These are phyloP conservation scores for Amaranthus cruentus DNA, from an alignment of 148 eudicot genomes.

Conservation along the genomic window DNA sequence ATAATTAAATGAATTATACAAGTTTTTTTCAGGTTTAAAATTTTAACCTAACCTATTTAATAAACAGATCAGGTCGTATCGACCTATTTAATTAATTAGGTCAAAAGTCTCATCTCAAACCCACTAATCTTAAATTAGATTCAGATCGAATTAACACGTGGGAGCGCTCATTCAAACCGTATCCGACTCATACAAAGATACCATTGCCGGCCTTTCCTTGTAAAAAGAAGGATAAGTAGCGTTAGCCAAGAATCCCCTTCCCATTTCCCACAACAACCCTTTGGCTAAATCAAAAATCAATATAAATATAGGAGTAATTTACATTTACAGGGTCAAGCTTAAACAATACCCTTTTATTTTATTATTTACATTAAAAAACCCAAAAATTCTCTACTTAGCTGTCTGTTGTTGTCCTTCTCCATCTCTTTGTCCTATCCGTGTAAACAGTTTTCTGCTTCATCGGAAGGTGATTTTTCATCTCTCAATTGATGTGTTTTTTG, in stretches of 20 bases:
- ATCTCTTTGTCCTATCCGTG: conserved; percentile 15
- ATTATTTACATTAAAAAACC: neutral
- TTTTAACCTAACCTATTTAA: no score
- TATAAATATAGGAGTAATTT: neutral
- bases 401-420: conserved; percentile 6
- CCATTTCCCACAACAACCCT: neutral
- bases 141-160: no score
- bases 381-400: conserved; percentile 14
- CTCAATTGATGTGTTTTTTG: neutral
- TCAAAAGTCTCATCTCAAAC: no score
- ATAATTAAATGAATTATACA: no score
- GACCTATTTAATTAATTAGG: no score
- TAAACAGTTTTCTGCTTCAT: conserved; percentile 4
- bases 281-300: neutral
- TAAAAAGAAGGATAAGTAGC: neutral
- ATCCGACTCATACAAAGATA: no score
- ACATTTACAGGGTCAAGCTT: neutral
- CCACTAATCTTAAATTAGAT: no score
- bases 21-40: no score
- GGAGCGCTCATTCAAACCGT: no score
- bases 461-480: conserved; percentile 5
- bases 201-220: neutral
- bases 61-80: no score
- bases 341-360: neutral
- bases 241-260: neutral